Evolutionary conservation across 257 asterid genomes (phyloP), one percentile per base, ranked within the genome.

Genomic region (Eucommia ulmoides): DNA sequence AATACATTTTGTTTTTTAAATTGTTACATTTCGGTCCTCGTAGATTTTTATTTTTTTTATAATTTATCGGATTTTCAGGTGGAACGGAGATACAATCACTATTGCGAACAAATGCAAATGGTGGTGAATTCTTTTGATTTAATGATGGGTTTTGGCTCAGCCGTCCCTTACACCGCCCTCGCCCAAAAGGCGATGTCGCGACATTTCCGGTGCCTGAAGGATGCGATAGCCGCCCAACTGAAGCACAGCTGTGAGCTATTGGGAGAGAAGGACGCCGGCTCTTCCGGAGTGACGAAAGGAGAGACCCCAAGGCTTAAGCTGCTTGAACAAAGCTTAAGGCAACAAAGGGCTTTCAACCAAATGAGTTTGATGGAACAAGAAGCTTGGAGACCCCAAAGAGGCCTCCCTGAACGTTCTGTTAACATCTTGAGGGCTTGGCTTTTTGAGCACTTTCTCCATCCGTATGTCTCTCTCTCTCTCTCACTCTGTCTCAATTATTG

Each of bases 361-460:
- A 91, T 91, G 93, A 97, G 99, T 2, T 78, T 83, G 85, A 79
- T 83, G 94, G 97, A 91, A 46, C 99, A 91, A 56, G 97, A 86
- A 64, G 99, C 97, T 0, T 91, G 99, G 99, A 51, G 99, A 56
- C 99, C 99, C 2, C 99, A 87, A 45, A 49, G 99, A 23, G 99
- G 99, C 1, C 33, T 91, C 63, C 99, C 99, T 18, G 97, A 87
- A 60, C 71, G 97, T 7, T 91, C 99, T 0, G 97, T 91, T 51
- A 91, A 83, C 74, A 77, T 83, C 38, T 69, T 91, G 55, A 65
- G 99, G 58, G 93, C 99, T 35, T 91, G 99, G 99, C 97, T 91
- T 62, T 92, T 92, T 49, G 97, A 92, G 63, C 99, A 91, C 74
- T 91, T 91, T 56, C 74, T 91, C 8, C 85, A 91, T 68, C 99